Evolutionary conservation across 1,284 basidiomycete genomes (phyloP).

Genomic region (Pyrrhoderma noxium): DNA sequence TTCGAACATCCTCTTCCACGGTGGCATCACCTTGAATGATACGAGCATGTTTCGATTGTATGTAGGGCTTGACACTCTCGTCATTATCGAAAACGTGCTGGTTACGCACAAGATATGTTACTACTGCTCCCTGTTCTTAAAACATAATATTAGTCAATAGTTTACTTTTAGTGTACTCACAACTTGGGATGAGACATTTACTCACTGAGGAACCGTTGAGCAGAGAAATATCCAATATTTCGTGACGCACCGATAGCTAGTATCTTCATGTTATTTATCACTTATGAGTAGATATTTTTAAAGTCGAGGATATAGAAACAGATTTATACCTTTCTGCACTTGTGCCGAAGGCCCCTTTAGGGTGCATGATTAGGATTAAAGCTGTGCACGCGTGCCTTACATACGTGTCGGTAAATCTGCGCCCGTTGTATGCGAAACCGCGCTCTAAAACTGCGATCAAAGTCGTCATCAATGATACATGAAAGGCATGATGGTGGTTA

Average conservation of each 20-base stretch:
- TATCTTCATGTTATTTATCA: slow-evolving; percentile 33
- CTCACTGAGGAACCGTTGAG: slow-evolving; percentile 44
- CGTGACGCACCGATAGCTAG: slow-evolving; percentile 54
- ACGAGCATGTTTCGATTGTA: slow-evolving; percentile 36
- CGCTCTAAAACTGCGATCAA: no score
- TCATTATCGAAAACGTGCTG: slow-evolving; percentile 40
- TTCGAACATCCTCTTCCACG: slow-evolving; percentile 35
- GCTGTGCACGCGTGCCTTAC: no score
- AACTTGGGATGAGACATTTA: not conserved
- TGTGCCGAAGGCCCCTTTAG: no score
- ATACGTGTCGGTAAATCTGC: no score
- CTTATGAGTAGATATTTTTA: no score
- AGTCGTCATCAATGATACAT: no score
- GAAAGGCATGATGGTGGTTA: no score
- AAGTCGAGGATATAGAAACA: no score
- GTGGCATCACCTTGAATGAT: slow-evolving; percentile 49
- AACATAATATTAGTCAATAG: not conserved
- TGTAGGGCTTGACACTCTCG: slow-evolving; percentile 33
- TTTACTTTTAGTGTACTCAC: not conserved
- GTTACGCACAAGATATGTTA: slow-evolving; percentile 45
- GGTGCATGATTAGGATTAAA: no score
- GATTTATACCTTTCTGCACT: no score
- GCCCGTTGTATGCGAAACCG: no score
- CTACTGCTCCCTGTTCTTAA: slow-evolving; percentile 38
- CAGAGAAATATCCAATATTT: slow-evolving; percentile 55